phyloP scores from a whole-genome alignment of 2,329 filamentous ascomycete genomes.

The Plectosphaerella sp. region DNA sequence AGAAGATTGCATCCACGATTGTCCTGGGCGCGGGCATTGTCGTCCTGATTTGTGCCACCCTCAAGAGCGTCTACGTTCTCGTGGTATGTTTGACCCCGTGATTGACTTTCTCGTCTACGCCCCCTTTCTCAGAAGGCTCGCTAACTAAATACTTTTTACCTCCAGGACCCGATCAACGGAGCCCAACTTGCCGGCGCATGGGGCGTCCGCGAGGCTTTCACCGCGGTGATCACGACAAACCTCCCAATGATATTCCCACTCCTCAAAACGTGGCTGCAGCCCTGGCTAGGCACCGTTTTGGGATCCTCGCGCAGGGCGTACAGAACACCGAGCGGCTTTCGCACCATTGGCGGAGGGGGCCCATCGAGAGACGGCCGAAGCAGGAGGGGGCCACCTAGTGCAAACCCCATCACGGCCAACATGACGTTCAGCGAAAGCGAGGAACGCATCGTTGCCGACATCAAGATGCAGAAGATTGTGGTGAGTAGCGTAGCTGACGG shows the following conservation, averaged over 20 bases:
- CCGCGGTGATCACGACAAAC: conserved; percentile 32
- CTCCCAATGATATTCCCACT: conserved; percentile 36
- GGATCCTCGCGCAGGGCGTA: conserved; percentile 2
- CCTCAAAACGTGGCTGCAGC: conserved; percentile 29
- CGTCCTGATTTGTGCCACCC: conserved; percentile 29
- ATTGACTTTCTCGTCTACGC: not conserved
- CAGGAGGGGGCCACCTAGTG: conserved; percentile 21
- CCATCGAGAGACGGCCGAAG: conserved; percentile 16
- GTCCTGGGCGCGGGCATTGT: conserved; percentile 34
- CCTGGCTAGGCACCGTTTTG: conserved; percentile 18
- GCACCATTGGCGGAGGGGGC: conserved; percentile 10
- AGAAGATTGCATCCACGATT: conserved; percentile 30
- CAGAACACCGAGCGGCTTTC: conserved; percentile 8
- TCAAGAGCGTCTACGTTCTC: conserved; percentile 31
- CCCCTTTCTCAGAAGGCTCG: not conserved
- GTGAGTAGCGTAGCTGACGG: conserved; percentile 12
- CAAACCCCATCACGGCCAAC: conserved; percentile 26
- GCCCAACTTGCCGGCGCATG: conserved; percentile 15
- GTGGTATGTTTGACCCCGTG: conserved; percentile 18
- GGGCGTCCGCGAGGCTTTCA: conserved; percentile 32
- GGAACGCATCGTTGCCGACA: conserved; percentile 31
- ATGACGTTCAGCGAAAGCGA: conserved; percentile 31
- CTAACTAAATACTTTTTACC: not conserved
- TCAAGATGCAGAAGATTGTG: conserved; percentile 33
- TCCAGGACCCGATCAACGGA: conserved; percentile 17